Percentiles rank a stretch among this genome's conserved stretches.
Conservation (phyloP, 2,329 filamentous ascomycete genomes). For the Fusarium robinianum region DNA sequence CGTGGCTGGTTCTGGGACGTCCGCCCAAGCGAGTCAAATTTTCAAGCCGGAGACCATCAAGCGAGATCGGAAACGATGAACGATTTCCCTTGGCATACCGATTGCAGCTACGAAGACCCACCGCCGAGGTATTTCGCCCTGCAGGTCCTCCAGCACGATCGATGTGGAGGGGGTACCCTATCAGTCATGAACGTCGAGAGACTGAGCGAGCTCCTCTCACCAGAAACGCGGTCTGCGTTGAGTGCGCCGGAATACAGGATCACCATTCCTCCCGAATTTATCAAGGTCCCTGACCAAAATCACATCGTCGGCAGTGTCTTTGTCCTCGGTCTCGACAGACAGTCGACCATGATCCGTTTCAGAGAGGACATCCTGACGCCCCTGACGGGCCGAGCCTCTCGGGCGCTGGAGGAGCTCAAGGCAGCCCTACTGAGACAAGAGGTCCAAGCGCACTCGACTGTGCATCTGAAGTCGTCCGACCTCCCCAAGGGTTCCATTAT, state of each 20-base stretch:
- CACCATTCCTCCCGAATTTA: constrained; percentile 41
- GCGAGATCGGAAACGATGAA: constrained; percentile 49
- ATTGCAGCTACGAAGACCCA: constrained; percentile 48
- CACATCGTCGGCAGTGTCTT: constrained; percentile 35
- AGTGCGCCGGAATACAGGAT: constrained; percentile 40
- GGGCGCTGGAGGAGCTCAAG: constrained; percentile 36
- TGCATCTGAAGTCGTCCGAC: constrained; percentile 36
- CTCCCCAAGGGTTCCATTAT: constrained; percentile 38
- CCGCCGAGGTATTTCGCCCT: constrained; percentile 48
- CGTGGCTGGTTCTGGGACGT: constrained; percentile 53
- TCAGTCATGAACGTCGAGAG: constrained; percentile 44
- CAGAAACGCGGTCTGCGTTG: constrained; percentile 28
- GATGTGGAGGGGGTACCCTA: constrained; percentile 46
- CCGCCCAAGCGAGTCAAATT: constrained; percentile 37
- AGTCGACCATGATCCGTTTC: constrained; percentile 36
- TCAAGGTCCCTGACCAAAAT: constrained; percentile 32
- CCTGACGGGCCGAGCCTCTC: constrained; percentile 26
- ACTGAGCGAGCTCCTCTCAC: constrained; percentile 35
- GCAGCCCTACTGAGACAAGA: constrained; percentile 19
- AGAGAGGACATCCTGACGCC: constrained; percentile 41
- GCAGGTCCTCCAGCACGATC: constrained; percentile 48
- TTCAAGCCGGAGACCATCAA: constrained; percentile 39
- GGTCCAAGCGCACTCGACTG: constrained; percentile 12
- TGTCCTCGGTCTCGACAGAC: not conserved
- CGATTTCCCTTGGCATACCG: constrained; percentile 50